A percentile compares a stretch with the other conserved stretches of the same genome.
phyloP scores from a whole-genome alignment of 2,329 filamentous ascomycete genomes.

The Dryadomyces quercivorus region DNA sequence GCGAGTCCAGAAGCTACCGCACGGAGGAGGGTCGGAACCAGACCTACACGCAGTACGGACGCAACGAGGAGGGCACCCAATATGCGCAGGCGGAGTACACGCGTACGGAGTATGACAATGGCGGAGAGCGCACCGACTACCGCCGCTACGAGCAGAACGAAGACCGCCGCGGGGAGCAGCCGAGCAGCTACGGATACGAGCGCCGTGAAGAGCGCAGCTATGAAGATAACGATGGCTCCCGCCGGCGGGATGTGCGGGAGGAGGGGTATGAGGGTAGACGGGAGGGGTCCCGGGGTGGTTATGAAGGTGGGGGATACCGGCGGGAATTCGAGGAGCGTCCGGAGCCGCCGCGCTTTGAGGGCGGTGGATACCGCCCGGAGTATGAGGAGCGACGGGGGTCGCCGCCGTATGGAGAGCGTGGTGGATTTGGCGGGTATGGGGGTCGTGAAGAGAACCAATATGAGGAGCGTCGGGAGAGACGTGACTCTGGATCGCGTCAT shows the following conservation, averaged over 20 bases:
- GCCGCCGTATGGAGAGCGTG: not conserved
- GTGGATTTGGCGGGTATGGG: not conserved
- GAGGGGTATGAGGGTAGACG: conserved; percentile 1
- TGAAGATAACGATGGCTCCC: conserved; percentile 20
- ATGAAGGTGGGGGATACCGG: not conserved
- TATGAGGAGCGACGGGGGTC: not conserved
- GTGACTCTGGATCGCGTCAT: too few species aligned
- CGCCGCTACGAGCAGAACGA: conserved; percentile 43
- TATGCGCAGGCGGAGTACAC: conserved; percentile 50
- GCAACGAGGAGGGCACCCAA: conserved; percentile 31
- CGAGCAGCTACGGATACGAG: conserved; percentile 41
- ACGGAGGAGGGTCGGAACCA: conserved; percentile 50
- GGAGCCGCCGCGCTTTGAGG: not conserved
- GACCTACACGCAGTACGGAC: conserved; percentile 49
- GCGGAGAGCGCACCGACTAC: conserved; percentile 47
- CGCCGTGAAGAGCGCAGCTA: conserved; percentile 33
- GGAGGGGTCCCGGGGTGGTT: not conserved
- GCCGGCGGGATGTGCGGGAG: conserved; percentile 11
- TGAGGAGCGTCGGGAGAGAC: not conserved
- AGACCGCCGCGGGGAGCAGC: conserved; percentile 22
- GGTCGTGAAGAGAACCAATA: not conserved
- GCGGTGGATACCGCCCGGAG: not conserved
- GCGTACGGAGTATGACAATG: conserved; percentile 44
- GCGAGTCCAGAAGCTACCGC: conserved; percentile 35
- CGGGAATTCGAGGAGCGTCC: not conserved